Conservation (phyloP, 1,284 basidiomycete genomes). For the Cutaneotrichosporon daszewskae region DNA sequence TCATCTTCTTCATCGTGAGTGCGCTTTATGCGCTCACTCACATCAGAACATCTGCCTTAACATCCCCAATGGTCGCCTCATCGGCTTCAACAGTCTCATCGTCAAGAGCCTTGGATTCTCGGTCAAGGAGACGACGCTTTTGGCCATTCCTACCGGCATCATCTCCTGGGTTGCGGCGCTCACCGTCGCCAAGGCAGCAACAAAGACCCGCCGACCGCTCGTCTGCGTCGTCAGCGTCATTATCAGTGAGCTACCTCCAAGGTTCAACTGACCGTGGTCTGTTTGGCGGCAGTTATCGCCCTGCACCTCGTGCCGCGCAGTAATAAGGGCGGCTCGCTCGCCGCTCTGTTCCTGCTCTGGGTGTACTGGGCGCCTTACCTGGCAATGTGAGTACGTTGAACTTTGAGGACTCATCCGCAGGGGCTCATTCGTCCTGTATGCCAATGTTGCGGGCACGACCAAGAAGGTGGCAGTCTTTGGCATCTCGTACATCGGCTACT, state of each 20-base stretch:
- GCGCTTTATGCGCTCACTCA: not conserved
- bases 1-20: constrained; percentile 17
- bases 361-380: constrained; percentile 24
- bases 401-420: no score
- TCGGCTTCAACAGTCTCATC: constrained; percentile 24
- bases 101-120: constrained; percentile 19
- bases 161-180: constrained; percentile 30
- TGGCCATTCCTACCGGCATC: constrained; percentile 35
- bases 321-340: constrained; percentile 26
- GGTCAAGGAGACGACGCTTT: constrained; percentile 24
- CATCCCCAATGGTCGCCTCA: constrained; percentile 15
- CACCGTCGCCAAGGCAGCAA: constrained; percentile 20
- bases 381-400: constrained; percentile 1
- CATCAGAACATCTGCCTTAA: constrained; percentile 14
- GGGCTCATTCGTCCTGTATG: constrained; percentile 18
- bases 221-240: constrained; percentile 15
- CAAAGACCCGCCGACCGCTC: constrained; percentile 17
- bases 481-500: constrained; percentile 27
- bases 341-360: constrained; percentile 23
- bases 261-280: constrained; percentile 2
- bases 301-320: constrained; percentile 22
- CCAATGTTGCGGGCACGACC: constrained; percentile 28
- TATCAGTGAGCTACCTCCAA: constrained; percentile 8
- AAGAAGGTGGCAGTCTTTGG: constrained; percentile 29
- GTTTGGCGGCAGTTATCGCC: constrained; percentile 12